Evolutionary conservation across 768 basidiomycete species (phyloP).

Genomic region (Russula olivacea): DNA sequence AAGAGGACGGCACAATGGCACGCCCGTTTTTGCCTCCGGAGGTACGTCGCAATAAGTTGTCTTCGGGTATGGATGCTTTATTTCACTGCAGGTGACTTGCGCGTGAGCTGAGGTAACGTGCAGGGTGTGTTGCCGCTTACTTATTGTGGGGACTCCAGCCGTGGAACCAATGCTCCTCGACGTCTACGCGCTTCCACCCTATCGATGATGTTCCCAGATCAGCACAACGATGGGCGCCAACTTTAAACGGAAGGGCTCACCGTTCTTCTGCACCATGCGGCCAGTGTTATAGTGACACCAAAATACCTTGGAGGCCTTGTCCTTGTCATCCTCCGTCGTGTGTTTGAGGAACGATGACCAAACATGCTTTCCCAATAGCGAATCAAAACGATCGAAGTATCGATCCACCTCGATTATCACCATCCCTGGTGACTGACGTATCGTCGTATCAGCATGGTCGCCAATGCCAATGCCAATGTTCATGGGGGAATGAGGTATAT

Average conservation of each 20-base stretch:
- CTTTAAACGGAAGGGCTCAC: constrained; percentile 28
- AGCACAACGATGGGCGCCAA: background rate
- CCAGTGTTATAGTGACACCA: constrained; percentile 37
- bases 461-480: no score
- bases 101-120: constrained; percentile 3
- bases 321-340: constrained; percentile 31
- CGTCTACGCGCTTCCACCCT: constrained; percentile 46
- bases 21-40: constrained; percentile 35
- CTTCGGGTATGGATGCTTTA: constrained; percentile 39
- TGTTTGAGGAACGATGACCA: constrained; percentile 38
- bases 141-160: constrained; percentile 30
- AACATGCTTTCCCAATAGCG: constrained; percentile 39
- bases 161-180: constrained; percentile 41
- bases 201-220: background rate
- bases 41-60: constrained; percentile 38
- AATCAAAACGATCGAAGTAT: constrained; percentile 31
- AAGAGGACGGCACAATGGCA: constrained; percentile 40
- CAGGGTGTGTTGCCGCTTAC: constrained; percentile 23
- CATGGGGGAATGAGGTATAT: background rate
- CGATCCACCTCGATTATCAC: constrained; percentile 41
- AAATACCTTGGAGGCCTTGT: constrained; percentile 34
- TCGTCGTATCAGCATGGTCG: background rate
- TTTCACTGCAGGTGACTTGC: constrained; percentile 26
- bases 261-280: constrained; percentile 41
- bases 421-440: constrained; percentile 37